Evolutionary conservation across 2,329 filamentous ascomycete species (phyloP).

Genomic region (Sporothrix variecibatus): DNA sequence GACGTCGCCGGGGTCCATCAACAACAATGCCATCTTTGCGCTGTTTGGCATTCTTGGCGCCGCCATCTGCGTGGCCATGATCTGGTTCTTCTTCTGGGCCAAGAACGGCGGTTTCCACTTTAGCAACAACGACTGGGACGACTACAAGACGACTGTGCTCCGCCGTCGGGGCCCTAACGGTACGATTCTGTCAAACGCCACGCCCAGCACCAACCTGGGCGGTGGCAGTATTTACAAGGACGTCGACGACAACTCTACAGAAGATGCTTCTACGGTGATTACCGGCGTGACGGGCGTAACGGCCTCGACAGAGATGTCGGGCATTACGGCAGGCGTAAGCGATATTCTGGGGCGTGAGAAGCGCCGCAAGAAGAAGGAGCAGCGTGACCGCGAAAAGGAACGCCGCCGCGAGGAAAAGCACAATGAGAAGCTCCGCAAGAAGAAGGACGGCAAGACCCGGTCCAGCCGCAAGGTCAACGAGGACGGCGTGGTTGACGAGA

Average conservation of each 20-base stretch:
- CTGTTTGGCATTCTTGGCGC: slow-evolving; percentile 84
- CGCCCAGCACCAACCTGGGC: slow-evolving; percentile 79
- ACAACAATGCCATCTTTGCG: slow-evolving; percentile 74
- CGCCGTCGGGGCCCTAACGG: slow-evolving; percentile 88
- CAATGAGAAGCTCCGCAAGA: slow-evolving; percentile 44
- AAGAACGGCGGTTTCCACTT: slow-evolving; percentile 94
- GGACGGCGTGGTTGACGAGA: slow-evolving; percentile 64
- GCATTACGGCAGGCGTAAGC: slow-evolving; percentile 60
- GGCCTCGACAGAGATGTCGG: slow-evolving; percentile 44
- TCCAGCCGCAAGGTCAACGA: slow-evolving; percentile 52
- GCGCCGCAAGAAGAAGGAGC: slow-evolving; percentile 53
- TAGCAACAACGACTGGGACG: slow-evolving; percentile 87
- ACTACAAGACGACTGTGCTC: slow-evolving; percentile 94
- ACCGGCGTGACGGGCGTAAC: slow-evolving; percentile 30
- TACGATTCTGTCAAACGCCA: slow-evolving; percentile 79
- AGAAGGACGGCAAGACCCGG: slow-evolving; percentile 44
- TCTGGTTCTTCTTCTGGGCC: slow-evolving; percentile 99
- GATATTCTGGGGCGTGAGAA: slow-evolving; percentile 59
- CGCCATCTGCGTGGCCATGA: slow-evolving; percentile 69
- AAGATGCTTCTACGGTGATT: slow-evolving; percentile 44
- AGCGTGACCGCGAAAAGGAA: slow-evolving; percentile 52
- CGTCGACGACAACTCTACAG: slow-evolving; percentile 52
- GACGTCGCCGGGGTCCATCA: slow-evolving; percentile 55
- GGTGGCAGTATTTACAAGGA: slow-evolving; percentile 83
- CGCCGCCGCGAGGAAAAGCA: slow-evolving; percentile 41